Evolutionary conservation across 768 basidiomycete genomes (phyloP).

Genomic region (Tephrocybe sp.): DNA sequence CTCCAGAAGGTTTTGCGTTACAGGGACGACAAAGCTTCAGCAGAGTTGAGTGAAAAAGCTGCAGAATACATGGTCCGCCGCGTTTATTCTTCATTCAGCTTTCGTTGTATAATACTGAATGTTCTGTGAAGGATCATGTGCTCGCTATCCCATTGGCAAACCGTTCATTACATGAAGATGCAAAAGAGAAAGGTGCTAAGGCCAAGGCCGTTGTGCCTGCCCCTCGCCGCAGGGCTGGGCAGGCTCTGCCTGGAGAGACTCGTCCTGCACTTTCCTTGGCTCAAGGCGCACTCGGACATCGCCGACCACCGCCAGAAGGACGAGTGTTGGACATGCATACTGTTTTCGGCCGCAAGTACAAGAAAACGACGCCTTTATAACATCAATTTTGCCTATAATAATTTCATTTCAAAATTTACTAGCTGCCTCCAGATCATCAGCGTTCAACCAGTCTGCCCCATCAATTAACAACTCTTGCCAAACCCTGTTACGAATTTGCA

Average conservation of each 20-base stretch:
- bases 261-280: constrained; percentile 53
- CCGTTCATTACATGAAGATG: constrained; percentile 43
- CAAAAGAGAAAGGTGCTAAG: constrained; percentile 32
- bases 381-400: constrained; percentile 9
- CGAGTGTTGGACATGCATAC: constrained; percentile 26
- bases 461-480: constrained; percentile 42
- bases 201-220: constrained; percentile 13
- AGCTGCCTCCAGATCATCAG: constrained; percentile 46
- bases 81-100: background rate
- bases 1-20: constrained; percentile 71
- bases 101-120: constrained; percentile 8
- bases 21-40: constrained; percentile 43
- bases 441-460: constrained; percentile 52
- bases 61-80: constrained; percentile 62
- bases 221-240: constrained; percentile 47
- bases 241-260: constrained; percentile 55
- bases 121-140: constrained; percentile 53
- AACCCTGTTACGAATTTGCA: constrained; percentile 37
- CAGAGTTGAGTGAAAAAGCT: constrained; percentile 53
- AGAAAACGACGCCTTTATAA: constrained; percentile 18
- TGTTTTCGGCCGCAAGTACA: constrained; percentile 32
- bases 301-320: constrained; percentile 19
- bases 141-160: constrained; percentile 62
- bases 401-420: constrained; percentile 25
- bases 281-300: constrained; percentile 46